These are phyloP conservation scores for Globisporangium heterothallicum DNA, from an alignment of 352 stramenopile species.

Conservation along the genomic window DNA sequence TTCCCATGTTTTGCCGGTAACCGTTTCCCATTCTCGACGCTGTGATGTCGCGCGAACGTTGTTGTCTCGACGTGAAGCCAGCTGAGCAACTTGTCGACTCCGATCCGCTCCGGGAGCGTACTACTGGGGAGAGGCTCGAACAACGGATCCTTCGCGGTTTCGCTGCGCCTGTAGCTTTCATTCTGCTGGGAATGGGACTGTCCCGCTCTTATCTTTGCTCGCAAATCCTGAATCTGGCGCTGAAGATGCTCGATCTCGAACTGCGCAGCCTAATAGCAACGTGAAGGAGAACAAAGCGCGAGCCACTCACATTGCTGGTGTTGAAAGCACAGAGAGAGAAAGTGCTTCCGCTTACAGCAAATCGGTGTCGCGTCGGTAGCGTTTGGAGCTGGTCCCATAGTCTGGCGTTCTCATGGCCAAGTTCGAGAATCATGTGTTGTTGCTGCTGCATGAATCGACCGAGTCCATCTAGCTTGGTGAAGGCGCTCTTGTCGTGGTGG, in stretches of 20 bases:
- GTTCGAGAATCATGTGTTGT: conserved; percentile 6
- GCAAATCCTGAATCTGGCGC: neutral
- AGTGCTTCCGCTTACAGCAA: conserved; percentile 11
- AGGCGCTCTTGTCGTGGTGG: neutral
- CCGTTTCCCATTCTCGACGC: neutral
- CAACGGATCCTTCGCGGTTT: neutral
- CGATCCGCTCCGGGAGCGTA: conserved; percentile 22
- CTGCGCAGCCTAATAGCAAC: conserved; percentile 4
- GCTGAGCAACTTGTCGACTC: conserved; percentile 23
- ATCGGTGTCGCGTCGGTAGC: conserved; percentile 12
- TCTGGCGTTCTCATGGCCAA: conserved; percentile 21
- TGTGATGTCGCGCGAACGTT: too few relatives aligned
- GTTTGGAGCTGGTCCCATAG: conserved; percentile 19
- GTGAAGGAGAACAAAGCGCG: neutral
- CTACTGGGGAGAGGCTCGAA: conserved; percentile 10
- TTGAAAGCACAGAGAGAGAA: neutral
- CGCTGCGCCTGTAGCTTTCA: neutral
- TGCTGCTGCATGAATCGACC: conserved; percentile 14
- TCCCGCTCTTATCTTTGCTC: neutral
- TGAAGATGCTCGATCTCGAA: conserved; percentile 9
- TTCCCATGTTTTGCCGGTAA: too few relatives aligned
- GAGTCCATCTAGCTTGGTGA: conserved; percentile 5
- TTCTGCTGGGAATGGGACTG: neutral
- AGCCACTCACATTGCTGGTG: neutral
- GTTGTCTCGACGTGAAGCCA: conserved; percentile 26